phyloP scores from a whole-genome alignment of 306 rosid species.

The Geum urbanum region DNA sequence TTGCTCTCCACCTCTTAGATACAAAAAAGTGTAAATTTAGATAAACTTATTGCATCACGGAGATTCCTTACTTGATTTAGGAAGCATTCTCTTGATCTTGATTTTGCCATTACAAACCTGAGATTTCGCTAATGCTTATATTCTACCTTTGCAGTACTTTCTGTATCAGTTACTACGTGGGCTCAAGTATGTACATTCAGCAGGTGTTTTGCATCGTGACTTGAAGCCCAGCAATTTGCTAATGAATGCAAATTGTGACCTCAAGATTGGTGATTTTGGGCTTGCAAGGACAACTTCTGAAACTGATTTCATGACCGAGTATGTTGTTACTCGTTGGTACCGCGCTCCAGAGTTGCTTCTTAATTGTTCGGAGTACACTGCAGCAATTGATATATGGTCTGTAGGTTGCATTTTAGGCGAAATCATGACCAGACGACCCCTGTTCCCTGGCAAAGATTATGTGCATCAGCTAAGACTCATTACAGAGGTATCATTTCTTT shows the following conservation, averaged over 20 bases:
- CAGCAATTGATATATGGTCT: conserved; percentile 97
- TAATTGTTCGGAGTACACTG: conserved; percentile 90
- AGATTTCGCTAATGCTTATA: conserved; percentile 24
- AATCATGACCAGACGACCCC: conserved; percentile 75
- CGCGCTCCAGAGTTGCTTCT: conserved; percentile 95
- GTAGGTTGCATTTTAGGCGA: conserved; percentile 98
- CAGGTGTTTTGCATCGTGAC: conserved; percentile 92
- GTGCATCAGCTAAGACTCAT: conserved; percentile 93
- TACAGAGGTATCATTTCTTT: conserved; percentile 59
- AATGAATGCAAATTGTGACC: conserved; percentile 92
- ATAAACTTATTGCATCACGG: not conserved
- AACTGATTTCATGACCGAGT: conserved; percentile 98
- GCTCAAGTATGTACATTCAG: conserved; percentile 88
- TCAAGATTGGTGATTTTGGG: conserved; percentile 94
- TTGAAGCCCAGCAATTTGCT: conserved; percentile 94
- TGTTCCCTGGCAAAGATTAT: conserved; percentile 92
- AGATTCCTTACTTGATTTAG: not conserved
- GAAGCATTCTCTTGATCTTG: not conserved
- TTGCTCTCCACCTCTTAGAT: too few species aligned
- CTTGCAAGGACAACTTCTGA: conserved; percentile 99
- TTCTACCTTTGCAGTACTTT: conserved; percentile 64
- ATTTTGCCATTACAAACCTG: conserved; percentile 18
- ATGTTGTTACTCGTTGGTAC: conserved; percentile 97
- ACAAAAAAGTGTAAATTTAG: not conserved
- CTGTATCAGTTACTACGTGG: conserved; percentile 92